These are phyloP conservation scores for Drechslerella stenobrocha DNA, from an alignment of 2,329 filamentous ascomycete species.

Conservation along the genomic window DNA sequence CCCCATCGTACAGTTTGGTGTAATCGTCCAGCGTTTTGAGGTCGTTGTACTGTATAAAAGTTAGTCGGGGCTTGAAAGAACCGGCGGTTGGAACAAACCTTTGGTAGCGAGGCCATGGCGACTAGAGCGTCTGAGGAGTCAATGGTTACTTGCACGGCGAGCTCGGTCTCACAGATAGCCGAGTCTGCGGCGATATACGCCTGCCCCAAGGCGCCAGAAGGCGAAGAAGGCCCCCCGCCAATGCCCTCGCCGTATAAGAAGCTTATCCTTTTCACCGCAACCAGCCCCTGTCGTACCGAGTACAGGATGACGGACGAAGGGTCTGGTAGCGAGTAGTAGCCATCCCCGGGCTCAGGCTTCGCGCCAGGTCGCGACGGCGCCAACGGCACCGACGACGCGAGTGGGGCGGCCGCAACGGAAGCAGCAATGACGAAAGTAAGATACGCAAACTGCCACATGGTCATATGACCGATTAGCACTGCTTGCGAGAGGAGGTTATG, in stretches of 20 bases:
- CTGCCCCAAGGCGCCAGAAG: constrained; percentile 11
- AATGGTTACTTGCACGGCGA: constrained; percentile 9
- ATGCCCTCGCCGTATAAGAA: constrained; percentile 25
- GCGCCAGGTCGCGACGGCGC: neutral
- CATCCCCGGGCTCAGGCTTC: neutral
- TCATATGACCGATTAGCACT: neutral
- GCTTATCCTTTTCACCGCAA: constrained; percentile 12
- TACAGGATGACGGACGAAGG: neutral
- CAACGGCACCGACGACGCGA: neutral
- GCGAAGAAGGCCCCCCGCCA: constrained; percentile 34
- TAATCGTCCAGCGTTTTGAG: constrained; percentile 56
- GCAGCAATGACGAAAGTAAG: no score
- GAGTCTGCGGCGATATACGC: constrained; percentile 12
- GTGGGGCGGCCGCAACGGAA: neutral
- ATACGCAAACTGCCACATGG: constrained; percentile 1
- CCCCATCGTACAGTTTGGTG: constrained; percentile 56
- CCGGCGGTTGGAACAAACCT: constrained; percentile 3
- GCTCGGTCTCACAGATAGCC: constrained; percentile 10
- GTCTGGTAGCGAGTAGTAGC: neutral
- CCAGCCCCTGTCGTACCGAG: neutral
- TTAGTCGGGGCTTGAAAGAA: neutral
- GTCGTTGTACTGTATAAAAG: constrained; percentile 51
- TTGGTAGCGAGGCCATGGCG: neutral
- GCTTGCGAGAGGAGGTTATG: no score
- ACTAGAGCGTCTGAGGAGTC: neutral